Evolutionary conservation across 306 rosid species (phyloP).

Genomic region (Cyamopsis tetragonoloba): DNA sequence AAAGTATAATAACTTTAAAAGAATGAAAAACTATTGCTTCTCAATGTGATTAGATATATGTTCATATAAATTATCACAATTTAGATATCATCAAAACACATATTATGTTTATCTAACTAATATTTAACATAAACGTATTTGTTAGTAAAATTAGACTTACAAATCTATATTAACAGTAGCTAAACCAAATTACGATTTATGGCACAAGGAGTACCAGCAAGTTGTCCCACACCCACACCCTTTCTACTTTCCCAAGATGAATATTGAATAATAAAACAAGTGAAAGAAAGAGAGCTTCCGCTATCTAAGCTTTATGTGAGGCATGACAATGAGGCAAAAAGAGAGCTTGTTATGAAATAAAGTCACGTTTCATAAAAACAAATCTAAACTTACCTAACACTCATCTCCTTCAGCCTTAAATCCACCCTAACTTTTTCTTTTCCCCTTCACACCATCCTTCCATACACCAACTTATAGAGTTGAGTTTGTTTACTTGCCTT

Average conservation of each 20-base stretch:
- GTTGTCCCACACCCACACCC: constrained; percentile 50
- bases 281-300: constrained; percentile 53
- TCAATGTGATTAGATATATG: no score
- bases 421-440: constrained; percentile 39
- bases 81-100: no score
- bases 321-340: constrained; percentile 56
- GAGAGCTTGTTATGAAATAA: constrained; percentile 42
- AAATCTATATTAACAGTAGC: not conserved
- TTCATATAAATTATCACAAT: no score
- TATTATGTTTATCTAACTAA: no score
- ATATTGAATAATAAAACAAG: constrained; percentile 31
- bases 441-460: constrained; percentile 8
- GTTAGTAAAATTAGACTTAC: no score
- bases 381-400: constrained; percentile 52
- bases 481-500: constrained; percentile 62
- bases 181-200: no score
- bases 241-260: constrained; percentile 21
- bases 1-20: no score
- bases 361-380: constrained; percentile 20
- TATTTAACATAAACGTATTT: no score
- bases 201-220: no score
- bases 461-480: constrained; percentile 33
- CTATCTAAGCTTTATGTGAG: constrained; percentile 41
- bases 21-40: no score
- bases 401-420: constrained; percentile 63